Evolutionary conservation across 2,329 filamentous ascomycete species (phyloP), one percentile per base, ranked within the genome.

Genomic region (Blastomyces emzantsi): DNA sequence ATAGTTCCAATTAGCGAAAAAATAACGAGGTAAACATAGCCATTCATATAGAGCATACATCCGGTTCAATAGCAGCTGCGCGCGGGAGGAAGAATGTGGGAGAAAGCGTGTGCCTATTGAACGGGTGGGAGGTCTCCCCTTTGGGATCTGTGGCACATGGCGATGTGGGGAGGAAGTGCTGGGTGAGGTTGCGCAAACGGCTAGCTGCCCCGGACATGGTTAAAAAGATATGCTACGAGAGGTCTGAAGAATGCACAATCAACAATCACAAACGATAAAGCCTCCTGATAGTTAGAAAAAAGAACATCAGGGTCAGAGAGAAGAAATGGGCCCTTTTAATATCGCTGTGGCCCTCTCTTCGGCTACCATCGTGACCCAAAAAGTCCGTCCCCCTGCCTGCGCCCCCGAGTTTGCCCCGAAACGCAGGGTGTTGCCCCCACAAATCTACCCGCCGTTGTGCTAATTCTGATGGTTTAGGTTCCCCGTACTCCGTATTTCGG

Each of bases 31-130:
- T n/a, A n/a, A 17, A 8, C 30, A 43, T 36, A 43, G 56, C 3
- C 19, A 52, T 9, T 52, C 62, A 61, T 61, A 60, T 36, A 36
- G 3, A 41, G 67, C 78, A 67, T 70, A 85, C 84, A 72, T 92
- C 81, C 6, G 93, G 93, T 76, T 97, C 93, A 71, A 97, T 94
- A 56, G 85, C 81, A 7, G 92, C 92, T 22, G 93, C 92, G 62
- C 93, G 87, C 68, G 90, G 89, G 28, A 96, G 80, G 74, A 96
- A 97, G 75, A 86, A 87, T 2, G 92, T 96, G 0, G 93, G 93
- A 1, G 90, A 92, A 39, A 97, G 85, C 19, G 88, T 73, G 71
- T 79, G 73, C 67, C 78, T 69, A 61, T 76, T 79, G 63, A 76
- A 73, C 61, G 72, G 75, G 58, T 73, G 73, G 54, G 69, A 64